Conservation (phyloP, 176 grass and related monocot species). For the Oryza brachyantha region DNA sequence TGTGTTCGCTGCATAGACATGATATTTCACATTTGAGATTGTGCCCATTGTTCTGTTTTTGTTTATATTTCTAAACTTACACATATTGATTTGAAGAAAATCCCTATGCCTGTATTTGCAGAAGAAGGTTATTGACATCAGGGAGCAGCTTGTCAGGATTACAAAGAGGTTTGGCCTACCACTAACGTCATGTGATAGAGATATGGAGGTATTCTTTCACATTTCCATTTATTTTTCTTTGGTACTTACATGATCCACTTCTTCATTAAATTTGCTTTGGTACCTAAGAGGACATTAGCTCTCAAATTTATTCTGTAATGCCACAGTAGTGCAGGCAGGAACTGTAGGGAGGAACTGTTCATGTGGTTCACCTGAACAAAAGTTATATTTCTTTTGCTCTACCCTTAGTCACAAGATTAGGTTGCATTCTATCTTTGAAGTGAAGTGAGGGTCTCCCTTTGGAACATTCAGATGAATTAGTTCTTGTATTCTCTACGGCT, state of each 20-base stretch:
- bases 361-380: not conserved
- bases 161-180: conserved; percentile 69
- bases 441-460: not conserved
- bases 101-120: conserved; percentile 26
- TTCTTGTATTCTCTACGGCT: not conserved
- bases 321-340: not conserved
- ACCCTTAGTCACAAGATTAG: not conserved
- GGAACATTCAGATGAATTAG: not conserved
- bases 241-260: not conserved
- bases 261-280: conserved; percentile 5
- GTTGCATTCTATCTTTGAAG: not conserved
- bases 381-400: too few species aligned
- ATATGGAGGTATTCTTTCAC: conserved; percentile 65
- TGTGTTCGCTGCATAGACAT: conserved; percentile 24
- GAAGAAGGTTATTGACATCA: conserved; percentile 96
- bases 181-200: conserved; percentile 84
- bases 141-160: conserved; percentile 74
- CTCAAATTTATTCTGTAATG: not conserved
- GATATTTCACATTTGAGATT: conserved; percentile 10
- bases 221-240: not conserved
- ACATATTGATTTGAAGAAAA: conserved; percentile 7
- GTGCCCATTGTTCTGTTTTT: not conserved
- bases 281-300: not conserved
- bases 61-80: conserved; percentile 1
- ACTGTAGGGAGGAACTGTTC: not conserved